These are phyloP conservation scores for Lentinula edodes DNA, from an alignment of 768 basidiomycete genomes.

Conservation along the genomic window DNA sequence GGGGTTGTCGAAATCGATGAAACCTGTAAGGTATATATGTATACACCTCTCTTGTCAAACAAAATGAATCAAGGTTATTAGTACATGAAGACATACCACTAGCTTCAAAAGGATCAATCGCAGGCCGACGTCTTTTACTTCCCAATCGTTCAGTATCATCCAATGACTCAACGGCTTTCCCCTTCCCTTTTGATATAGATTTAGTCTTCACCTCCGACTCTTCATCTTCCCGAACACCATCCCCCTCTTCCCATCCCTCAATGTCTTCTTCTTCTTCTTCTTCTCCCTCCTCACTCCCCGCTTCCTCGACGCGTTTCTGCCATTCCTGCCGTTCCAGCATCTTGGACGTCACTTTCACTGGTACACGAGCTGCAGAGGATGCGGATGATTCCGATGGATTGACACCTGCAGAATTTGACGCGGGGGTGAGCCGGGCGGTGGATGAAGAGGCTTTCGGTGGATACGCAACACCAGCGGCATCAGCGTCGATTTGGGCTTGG, in stretches of 20 bases:
- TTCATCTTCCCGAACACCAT: not conserved
- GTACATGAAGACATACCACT: conserved; percentile 6
- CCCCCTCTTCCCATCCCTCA: not conserved
- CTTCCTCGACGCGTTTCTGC: conserved; percentile 46
- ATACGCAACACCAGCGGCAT: conserved; percentile 23
- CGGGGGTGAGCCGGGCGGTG: not conserved
- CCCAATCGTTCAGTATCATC: conserved; percentile 14
- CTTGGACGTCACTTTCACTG: conserved; percentile 60
- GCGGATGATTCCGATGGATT: not conserved
- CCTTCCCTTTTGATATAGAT: conserved; percentile 22
- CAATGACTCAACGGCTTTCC: conserved; percentile 31
- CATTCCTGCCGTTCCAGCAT: conserved; percentile 69
- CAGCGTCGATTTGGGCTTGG: conserved; percentile 41
- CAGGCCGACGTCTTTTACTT: conserved; percentile 45
- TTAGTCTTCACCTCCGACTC: conserved; percentile 31
- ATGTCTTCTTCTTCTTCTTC: conserved; percentile 19
- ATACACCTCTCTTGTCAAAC: too few relatives aligned
- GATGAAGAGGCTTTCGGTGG: not conserved
- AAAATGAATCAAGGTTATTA: not conserved
- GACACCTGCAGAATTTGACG: not conserved
- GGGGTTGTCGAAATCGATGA: not conserved
- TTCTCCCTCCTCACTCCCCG: conserved; percentile 36
- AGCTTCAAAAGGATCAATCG: conserved; percentile 68
- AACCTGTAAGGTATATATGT: not conserved
- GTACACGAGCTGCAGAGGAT: conserved; percentile 23